Evolutionary conservation across 164 flowering plant genomes (phyloP).

Genomic region (Saururus chinensis): DNA sequence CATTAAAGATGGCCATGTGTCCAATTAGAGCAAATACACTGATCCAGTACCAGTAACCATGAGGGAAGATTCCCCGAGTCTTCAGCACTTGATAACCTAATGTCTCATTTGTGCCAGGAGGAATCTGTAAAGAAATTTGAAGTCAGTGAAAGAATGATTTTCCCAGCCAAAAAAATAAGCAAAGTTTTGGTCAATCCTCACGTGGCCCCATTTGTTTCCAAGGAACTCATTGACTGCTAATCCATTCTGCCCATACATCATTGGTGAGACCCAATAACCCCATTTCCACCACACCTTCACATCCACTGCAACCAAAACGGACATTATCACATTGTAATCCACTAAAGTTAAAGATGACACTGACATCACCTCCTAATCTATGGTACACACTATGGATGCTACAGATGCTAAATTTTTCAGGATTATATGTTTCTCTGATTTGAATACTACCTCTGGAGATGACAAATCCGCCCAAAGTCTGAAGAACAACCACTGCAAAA

Average conservation of each 20-base stretch:
- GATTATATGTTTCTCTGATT: background rate
- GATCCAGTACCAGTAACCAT: slow-evolving; percentile 34
- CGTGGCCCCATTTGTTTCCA: slow-evolving; percentile 45
- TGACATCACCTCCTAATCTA: too few species aligned
- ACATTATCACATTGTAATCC: background rate
- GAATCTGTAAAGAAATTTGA: slow-evolving; percentile 1
- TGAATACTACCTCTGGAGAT: slow-evolving; percentile 30
- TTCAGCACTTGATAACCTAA: slow-evolving; percentile 16
- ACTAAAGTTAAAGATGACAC: too few species aligned
- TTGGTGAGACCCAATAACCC: slow-evolving; percentile 55
- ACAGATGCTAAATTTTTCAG: background rate
- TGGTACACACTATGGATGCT: background rate
- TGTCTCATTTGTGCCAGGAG: slow-evolving; percentile 4
- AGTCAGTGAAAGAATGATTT: background rate
- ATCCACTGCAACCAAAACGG: slow-evolving; percentile 7
- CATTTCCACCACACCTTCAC: slow-evolving; percentile 58
- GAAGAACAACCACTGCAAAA: slow-evolving; percentile 15
- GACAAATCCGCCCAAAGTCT: slow-evolving; percentile 29
- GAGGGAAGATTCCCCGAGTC: slow-evolving; percentile 25
- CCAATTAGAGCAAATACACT: slow-evolving; percentile 24
- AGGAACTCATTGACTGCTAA: slow-evolving; percentile 43
- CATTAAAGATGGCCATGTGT: slow-evolving; percentile 18
- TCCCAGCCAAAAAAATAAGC: too few species aligned
- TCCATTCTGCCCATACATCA: slow-evolving; percentile 50
- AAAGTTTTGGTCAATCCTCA: slow-evolving; percentile 10